Evolutionary conservation across 495 filamentous ascomycete genomes (phyloP).

Genomic region (Neurospora sublineolata): DNA sequence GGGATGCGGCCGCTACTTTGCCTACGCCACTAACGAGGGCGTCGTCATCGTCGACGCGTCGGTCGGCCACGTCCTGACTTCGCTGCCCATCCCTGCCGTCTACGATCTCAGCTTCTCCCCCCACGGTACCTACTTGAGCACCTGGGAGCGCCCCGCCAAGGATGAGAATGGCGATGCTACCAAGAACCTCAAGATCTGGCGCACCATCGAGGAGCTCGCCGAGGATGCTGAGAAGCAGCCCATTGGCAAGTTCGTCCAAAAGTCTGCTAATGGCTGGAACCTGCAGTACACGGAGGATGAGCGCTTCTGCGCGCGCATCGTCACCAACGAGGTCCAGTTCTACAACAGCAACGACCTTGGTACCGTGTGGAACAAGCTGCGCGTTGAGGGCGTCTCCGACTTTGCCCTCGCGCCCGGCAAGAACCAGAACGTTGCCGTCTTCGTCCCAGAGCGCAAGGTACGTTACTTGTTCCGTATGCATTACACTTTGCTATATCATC

Average conservation of each 20-base stretch:
- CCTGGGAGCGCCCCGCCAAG: constrained; percentile 88
- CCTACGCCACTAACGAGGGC: constrained; percentile 81
- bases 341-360: constrained; percentile 75
- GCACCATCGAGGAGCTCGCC: constrained; percentile 47
- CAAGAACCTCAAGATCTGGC: constrained; percentile 97
- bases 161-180: constrained; percentile 83
- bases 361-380: constrained; percentile 89
- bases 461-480: background rate
- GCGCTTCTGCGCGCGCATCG: constrained; percentile 77
- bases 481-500: constrained; percentile 1
- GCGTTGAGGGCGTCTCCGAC: constrained; percentile 79
- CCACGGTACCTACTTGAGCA: constrained; percentile 81
- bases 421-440: constrained; percentile 82
- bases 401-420: constrained; percentile 84
- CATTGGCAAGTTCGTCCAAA: constrained; percentile 87
- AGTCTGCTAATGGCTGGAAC: constrained; percentile 91
- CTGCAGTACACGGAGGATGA: constrained; percentile 93
- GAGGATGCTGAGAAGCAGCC: constrained; percentile 52
- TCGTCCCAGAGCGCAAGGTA: constrained; percentile 91
- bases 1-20: constrained; percentile 87
- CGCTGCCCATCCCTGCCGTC: constrained; percentile 65
- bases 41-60: constrained; percentile 77
- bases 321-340: constrained; percentile 96
- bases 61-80: constrained; percentile 63
- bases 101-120: constrained; percentile 93